Base-by-base conservation (phyloP, 148 eudicot species). In the Polygonum maritimum region DNA sequence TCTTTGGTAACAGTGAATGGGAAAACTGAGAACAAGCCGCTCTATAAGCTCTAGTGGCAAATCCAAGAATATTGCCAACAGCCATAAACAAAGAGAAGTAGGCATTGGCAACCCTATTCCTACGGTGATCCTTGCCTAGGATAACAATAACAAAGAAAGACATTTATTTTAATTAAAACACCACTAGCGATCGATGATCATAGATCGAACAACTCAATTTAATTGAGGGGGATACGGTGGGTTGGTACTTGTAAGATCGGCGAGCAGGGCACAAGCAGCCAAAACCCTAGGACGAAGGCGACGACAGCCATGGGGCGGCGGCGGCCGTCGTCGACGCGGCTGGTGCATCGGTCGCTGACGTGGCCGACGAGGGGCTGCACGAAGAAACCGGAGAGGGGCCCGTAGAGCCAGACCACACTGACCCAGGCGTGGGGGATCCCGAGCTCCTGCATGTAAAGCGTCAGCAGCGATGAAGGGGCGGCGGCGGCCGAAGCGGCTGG, bases 91-190 rank as follows among this genome's bases (percentile, higher is more conserved):
- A 79, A 26, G 99, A 95, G 76, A 90, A 95, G 79, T 95, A 95
- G 33, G 99, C 97, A 88, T 95, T 95, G 69, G 99, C 99, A 41
- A 95, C 99, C 77, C 99, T 91, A 76, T 88, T 95, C 79, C 97
- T 89, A 77, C 99, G 86, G 48, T 86, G 91, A 82, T 95, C 99
- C 80, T 89, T 91, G 39, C 92, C 99, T 95, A 74, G 69, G 63
- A 76, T 41, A 9, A 41, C 6, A 9, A 41, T 10, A 58, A 58
- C 2, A 58, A 58, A 13, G 10, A 58, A n/a, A n/a, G n/a, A n/a
- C n/a, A n/a, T n/a, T n/a, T n/a, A n/a, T n/a, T n/a, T n/a, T n/a
- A n/a, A n/a, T n/a, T n/a, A n/a, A n/a, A n/a, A n/a, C n/a, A n/a
- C n/a, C n/a, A n/a, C n/a, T n/a, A n/a, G n/a, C n/a, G n/a, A n/a